Evolutionary conservation across 2,329 filamentous ascomycete genomes (phyloP), one percentile per base, ranked within the genome.

Genomic region (Aspergillus hortae): DNA sequence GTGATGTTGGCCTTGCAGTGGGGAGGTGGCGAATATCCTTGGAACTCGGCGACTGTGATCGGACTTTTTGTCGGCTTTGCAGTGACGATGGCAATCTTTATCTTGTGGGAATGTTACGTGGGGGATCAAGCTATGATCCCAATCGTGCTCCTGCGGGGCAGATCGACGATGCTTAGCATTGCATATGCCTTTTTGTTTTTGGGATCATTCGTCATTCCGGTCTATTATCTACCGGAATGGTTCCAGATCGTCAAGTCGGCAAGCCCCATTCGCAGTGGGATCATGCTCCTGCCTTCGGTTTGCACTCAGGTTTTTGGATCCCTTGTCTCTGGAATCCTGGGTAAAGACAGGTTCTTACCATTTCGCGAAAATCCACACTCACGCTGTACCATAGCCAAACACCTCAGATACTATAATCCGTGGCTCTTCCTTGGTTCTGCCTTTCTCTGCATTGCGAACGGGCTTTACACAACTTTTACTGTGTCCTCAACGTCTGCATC

Each of bases 1-100:
- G 25, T 63, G 6, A 49, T 66, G 17, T 49, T 67, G 11, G 61
- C 62, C 19, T 43, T 67, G 33, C 44, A 59, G 46, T 67, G 61
- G 60, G 64, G 62, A 15, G 64, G 62, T 5, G 48, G 33, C 2
- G 35, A 50, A 21, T 60, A 62, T 38, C 7, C 49, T 11, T 66
- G 62, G 62, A 40, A 46, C 10, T 58, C 54, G 2, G 54, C 61
- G 3, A 60, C 48, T 4, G 56, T 66, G 17, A 62, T 67, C 47
- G 63, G 60, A 17, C 56, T 67, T 6, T 53, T 67, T 14, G 21
- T 50, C 12, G 56, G 51, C 7, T 49, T 43, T 15, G 56, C 17
- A 21, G 14, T 44, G 27, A 33, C 25, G 14, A 19, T 44, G 7
- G 6, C 19, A n/a, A 27, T 48, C 2, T 52, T 52, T 32, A 27